Conservation (phyloP, 2,329 filamentous ascomycete species). For the Tolypocladium amazonense region DNA sequence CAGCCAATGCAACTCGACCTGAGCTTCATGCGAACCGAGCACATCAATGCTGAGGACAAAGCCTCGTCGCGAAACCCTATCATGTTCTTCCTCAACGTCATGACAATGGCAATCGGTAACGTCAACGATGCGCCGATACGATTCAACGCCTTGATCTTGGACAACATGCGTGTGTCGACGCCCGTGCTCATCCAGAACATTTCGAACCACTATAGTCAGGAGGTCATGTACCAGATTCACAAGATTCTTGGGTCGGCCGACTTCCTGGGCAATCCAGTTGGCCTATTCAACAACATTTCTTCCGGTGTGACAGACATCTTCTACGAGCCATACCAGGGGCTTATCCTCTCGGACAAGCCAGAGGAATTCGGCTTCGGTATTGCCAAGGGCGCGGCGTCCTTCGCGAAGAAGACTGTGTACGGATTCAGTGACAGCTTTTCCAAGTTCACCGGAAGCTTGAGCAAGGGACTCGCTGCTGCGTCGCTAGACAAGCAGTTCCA, state of each 20-base stretch:
- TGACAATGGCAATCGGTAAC: constrained; percentile 99
- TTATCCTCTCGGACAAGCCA: constrained; percentile 91
- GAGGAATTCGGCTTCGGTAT: constrained; percentile 93
- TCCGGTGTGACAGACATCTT: constrained; percentile 97
- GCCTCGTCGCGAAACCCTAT: constrained; percentile 83
- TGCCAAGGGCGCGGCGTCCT: constrained; percentile 91
- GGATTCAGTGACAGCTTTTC: constrained; percentile 95
- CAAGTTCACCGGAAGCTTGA: constrained; percentile 94
- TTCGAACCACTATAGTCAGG: constrained; percentile 91
- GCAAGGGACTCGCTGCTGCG: constrained; percentile 89
- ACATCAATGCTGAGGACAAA: constrained; percentile 92
- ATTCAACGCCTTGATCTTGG: constrained; percentile 85
- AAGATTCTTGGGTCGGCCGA: constrained; percentile 95
- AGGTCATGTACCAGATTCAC: constrained; percentile 91
- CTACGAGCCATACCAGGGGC: constrained; percentile 96
- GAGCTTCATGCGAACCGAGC: constrained; percentile 93
- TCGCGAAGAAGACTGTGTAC: constrained; percentile 97
- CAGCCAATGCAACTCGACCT: constrained; percentile 97
- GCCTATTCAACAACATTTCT: constrained; percentile 95
- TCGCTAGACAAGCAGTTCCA: constrained; percentile 99
- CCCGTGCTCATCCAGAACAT: constrained; percentile 76
- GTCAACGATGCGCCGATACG: constrained; percentile 95
- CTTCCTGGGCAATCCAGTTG: constrained; percentile 94
- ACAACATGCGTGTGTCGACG: constrained; percentile 88
- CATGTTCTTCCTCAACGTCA: constrained; percentile 97